Evolutionary conservation across 2,329 filamentous ascomycete species (phyloP).

Genomic region (Diaporthe velutina): DNA sequence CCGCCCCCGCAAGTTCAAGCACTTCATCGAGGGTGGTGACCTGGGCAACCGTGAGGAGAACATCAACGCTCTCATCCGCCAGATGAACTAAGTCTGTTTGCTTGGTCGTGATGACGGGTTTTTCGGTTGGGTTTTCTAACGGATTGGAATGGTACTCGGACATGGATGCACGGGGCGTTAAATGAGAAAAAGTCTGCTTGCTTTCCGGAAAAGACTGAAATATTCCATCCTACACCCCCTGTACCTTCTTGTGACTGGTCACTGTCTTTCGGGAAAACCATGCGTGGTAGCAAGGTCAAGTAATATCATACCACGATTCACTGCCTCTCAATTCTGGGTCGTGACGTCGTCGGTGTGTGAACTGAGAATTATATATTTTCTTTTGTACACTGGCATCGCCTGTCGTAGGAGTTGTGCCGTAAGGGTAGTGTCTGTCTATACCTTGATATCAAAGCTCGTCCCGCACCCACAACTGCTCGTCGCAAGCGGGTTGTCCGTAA

Average conservation of each 20-base stretch:
- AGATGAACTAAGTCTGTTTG: constrained; percentile 86
- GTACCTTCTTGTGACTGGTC: constrained; percentile 38
- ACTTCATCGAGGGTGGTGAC: constrained; percentile 99
- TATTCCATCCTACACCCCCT: constrained; percentile 35
- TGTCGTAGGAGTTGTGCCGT: not conserved
- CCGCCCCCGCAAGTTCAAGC: constrained; percentile 97
- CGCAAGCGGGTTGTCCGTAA: constrained; percentile 91
- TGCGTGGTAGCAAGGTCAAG: constrained; percentile 31
- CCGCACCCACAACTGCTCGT: constrained; percentile 97
- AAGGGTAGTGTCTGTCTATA: constrained; percentile 52
- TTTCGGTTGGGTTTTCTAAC: constrained; percentile 48
- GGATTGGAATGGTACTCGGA: constrained; percentile 42
- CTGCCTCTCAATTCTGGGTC: constrained; percentile 23
- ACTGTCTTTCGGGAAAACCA: constrained; percentile 30
- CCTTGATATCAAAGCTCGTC: constrained; percentile 95
- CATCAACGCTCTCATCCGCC: constrained; percentile 95
- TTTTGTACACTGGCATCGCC: not conserved
- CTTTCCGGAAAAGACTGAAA: constrained; percentile 38
- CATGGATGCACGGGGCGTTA: constrained; percentile 54
- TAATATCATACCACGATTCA: constrained; percentile 35
- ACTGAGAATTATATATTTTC: constrained; percentile 25
- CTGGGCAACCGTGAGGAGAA: constrained; percentile 98
- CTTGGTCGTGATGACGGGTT: constrained; percentile 34
- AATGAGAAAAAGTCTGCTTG: constrained; percentile 42
- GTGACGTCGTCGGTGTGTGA: constrained; percentile 29